Evolutionary conservation across 2,329 filamentous ascomycete genomes (phyloP).

Genomic region (Fusarium algeriense): DNA sequence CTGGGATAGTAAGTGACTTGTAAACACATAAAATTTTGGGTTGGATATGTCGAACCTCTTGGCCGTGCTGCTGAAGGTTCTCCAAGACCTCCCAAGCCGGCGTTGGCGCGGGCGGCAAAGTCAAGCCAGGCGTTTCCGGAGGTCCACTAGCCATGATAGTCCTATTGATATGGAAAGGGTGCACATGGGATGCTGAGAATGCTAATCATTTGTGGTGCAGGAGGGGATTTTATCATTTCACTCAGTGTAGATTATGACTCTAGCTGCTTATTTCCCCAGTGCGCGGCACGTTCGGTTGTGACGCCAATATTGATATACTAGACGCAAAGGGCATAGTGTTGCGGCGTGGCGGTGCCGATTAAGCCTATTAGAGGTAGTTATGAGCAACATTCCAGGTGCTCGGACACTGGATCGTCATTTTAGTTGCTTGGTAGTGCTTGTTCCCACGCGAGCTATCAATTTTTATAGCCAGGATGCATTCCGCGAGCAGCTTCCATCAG

Average conservation of each 20-base stretch:
- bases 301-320: slow-evolving; percentile 10
- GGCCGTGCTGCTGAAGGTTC: slow-evolving; percentile 3
- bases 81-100: slow-evolving; percentile 19
- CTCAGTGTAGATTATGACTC: neutral
- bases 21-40: fast-evolving
- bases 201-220: neutral
- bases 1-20: neutral
- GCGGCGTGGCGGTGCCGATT: neutral
- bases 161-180: fast-evolving
- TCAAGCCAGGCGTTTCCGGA: neutral
- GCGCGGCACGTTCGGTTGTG: slow-evolving; percentile 2
- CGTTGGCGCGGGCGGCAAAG: slow-evolving; percentile 11
- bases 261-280: neutral
- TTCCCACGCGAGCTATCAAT: neutral
- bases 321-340: slow-evolving; percentile 1
- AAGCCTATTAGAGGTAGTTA: neutral
- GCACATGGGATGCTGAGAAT: fast-evolving
- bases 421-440: neutral
- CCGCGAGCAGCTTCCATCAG: neutral
- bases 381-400: neutral
- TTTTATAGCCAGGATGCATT: neutral
- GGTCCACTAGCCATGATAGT: neutral
- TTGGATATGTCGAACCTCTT: neutral
- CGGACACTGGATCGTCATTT: neutral
- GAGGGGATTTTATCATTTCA: slow-evolving; percentile 4